These are phyloP conservation scores for Boletus subcaerulescens DNA, from an alignment of 768 basidiomycete genomes.

Conservation along the genomic window DNA sequence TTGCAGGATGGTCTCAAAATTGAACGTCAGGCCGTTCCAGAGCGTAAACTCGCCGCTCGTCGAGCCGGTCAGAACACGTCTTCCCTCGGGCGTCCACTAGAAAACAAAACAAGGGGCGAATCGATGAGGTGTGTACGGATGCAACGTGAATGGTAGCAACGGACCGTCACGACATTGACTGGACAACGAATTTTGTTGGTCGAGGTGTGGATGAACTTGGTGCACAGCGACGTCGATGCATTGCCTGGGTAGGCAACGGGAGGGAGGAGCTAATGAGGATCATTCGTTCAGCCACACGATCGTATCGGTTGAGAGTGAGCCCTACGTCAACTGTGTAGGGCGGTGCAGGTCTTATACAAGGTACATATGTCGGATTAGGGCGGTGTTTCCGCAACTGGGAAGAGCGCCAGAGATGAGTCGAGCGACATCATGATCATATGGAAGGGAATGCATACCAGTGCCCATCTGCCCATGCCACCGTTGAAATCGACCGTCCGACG, in stretches of 20 bases:
- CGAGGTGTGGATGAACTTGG: conserved; percentile 96
- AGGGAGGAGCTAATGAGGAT: conserved; percentile 71
- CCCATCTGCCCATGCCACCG: conserved; percentile 84
- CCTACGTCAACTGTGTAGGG: conserved; percentile 88
- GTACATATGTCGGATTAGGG: conserved; percentile 73
- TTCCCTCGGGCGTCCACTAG: conserved; percentile 97
- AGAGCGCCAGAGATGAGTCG: background rate
- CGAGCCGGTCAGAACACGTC: conserved; percentile 90
- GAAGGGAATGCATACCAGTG: conserved; percentile 55
- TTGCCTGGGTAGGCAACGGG: conserved; percentile 91
- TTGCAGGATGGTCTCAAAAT: conserved; percentile 99
- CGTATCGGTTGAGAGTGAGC: conserved; percentile 14
- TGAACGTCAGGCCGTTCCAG: conserved; percentile 99
- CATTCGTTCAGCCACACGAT: conserved; percentile 26
- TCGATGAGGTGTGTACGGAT: background rate
- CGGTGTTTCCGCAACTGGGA: conserved; percentile 70
- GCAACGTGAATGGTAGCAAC: conserved; percentile 31
- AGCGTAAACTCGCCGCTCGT: conserved; percentile 97
- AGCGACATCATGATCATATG: background rate
- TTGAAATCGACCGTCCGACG: conserved; percentile 94
- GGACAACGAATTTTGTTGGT: conserved; percentile 99
- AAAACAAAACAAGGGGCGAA: background rate
- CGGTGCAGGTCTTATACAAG: conserved; percentile 77
- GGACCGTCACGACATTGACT: conserved; percentile 89
- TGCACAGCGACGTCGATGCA: conserved; percentile 89